These are phyloP conservation scores for Mytilinidion resinicola DNA, from an alignment of 495 filamentous ascomycete genomes.

Conservation along the genomic window DNA sequence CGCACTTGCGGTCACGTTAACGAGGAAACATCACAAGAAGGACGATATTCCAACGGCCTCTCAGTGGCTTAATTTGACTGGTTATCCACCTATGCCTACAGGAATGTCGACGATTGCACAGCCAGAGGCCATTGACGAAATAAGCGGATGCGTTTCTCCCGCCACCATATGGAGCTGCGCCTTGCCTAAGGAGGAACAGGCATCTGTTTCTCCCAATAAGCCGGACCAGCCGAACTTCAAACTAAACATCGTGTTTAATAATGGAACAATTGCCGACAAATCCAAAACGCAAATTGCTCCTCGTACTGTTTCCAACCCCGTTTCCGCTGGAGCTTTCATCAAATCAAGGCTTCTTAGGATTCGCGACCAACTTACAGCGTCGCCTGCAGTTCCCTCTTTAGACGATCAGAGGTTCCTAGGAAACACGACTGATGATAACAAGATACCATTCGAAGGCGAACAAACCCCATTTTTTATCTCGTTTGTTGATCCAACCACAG, in stretches of 20 bases:
- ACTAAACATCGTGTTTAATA: conserved; percentile 72
- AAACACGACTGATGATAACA: conserved; percentile 69
- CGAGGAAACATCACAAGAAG: conserved; percentile 7
- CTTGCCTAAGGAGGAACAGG: conserved; percentile 67
- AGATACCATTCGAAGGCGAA: conserved; percentile 55
- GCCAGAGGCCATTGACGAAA: conserved; percentile 50
- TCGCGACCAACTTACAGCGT: conserved; percentile 37
- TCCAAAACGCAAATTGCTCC: conserved; percentile 19
- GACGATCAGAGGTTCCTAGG: conserved; percentile 73
- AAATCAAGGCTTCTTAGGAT: conserved; percentile 12
- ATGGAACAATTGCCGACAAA: conserved; percentile 50
- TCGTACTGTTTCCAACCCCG: conserved; percentile 20
- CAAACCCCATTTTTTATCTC: conserved; percentile 64
- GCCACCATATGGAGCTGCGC: conserved; percentile 75
- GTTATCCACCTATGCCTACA: conserved; percentile 78
- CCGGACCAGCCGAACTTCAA: conserved; percentile 69
- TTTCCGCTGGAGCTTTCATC: conserved; percentile 24
- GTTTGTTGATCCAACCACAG: conserved; percentile 21
- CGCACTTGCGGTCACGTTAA: conserved; percentile 16
- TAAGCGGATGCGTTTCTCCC: conserved; percentile 61
- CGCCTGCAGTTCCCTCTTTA: conserved; percentile 57
- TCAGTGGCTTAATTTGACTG: conserved; percentile 75
- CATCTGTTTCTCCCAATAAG: conserved; percentile 50
- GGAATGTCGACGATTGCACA: conserved; percentile 70
- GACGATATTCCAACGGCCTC: conserved; percentile 16